phyloP scores from a whole-genome alignment of 768 basidiomycete species.

The Naganishia vishniacii region DNA sequence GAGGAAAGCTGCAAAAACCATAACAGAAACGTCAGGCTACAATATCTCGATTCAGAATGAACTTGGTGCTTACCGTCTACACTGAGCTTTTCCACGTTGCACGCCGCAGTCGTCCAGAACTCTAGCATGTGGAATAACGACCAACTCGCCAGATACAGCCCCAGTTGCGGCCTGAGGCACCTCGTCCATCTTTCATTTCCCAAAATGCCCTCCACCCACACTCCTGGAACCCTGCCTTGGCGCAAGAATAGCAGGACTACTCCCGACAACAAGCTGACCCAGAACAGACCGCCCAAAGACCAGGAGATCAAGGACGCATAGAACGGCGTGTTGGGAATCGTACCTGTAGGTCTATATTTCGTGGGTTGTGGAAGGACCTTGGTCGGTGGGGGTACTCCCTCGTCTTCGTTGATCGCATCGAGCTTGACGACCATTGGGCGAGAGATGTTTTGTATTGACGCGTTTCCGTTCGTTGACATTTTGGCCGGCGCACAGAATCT shows the following conservation, averaged over 20 bases:
- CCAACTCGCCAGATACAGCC: slow-evolving; percentile 77
- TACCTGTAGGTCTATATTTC: slow-evolving; percentile 52
- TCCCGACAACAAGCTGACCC: slow-evolving; percentile 52
- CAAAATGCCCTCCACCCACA: slow-evolving; percentile 27
- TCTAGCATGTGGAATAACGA: slow-evolving; percentile 87
- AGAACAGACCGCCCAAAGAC: slow-evolving; percentile 68
- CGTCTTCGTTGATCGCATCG: not conserved
- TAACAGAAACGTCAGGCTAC: not conserved
- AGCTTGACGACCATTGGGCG: not conserved
- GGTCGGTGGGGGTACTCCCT: not conserved
- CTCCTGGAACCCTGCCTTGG: slow-evolving; percentile 38
- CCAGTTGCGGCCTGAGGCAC: slow-evolving; percentile 59
- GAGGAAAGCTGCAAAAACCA: slow-evolving; percentile 66
- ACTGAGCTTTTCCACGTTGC: slow-evolving; percentile 86
- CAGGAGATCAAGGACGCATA: slow-evolving; percentile 73
- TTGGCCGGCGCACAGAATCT: not conserved
- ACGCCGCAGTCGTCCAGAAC: slow-evolving; percentile 90
- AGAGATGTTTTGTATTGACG: not conserved
- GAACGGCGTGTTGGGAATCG: slow-evolving; percentile 83
- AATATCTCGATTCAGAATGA: no score
- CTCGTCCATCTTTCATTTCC: slow-evolving; percentile 58
- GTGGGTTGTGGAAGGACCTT: not conserved
- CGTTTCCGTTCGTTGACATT: slow-evolving; percentile 8
- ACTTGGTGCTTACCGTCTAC: slow-evolving; percentile 91
- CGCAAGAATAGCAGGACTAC: slow-evolving; percentile 44